Evolutionary conservation across 805 yeast genomes (phyloP).

Genomic region (Ogataea naganishii): DNA sequence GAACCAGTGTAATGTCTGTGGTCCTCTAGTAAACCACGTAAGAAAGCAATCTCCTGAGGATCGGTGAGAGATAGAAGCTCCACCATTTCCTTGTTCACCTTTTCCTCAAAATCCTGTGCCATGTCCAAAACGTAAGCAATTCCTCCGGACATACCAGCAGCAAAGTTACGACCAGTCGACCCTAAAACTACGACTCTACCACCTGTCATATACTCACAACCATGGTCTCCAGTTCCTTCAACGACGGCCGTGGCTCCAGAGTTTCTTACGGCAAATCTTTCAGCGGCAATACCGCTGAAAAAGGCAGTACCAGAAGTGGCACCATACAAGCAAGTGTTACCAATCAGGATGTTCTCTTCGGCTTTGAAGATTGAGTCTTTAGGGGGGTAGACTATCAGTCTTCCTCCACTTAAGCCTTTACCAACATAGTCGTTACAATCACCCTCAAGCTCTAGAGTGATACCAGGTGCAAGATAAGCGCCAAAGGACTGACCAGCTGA

Average conservation of each 20-base stretch:
- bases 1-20: constrained; percentile 94
- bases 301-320: constrained; percentile 94
- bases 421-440: constrained; percentile 98
- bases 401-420: constrained; percentile 94
- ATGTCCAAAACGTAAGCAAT: constrained; percentile 93
- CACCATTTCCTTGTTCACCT: constrained; percentile 75
- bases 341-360: constrained; percentile 92
- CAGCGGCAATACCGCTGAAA: constrained; percentile 96
- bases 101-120: constrained; percentile 82
- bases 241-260: constrained; percentile 97
- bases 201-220: constrained; percentile 99
- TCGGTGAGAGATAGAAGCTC: constrained; percentile 71
- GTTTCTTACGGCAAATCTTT: constrained; percentile 96
- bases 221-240: constrained; percentile 97
- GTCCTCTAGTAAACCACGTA: constrained; percentile 88
- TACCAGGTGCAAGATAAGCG: constrained; percentile 94
- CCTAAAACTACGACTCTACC: constrained; percentile 95
- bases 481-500: constrained; percentile 99
- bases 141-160: constrained; percentile 99
- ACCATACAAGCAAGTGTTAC: constrained; percentile 96
- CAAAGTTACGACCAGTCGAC: constrained; percentile 84
- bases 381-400: constrained; percentile 88
- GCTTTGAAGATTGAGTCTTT: constrained; percentile 76
- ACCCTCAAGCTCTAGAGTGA: constrained; percentile 91
- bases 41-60: constrained; percentile 88